Percentiles rank a stretch among this genome's conserved stretches.
Evolutionary conservation across 2,329 filamentous ascomycete genomes (phyloP).

Genomic region (Talaromyces sp.): DNA sequence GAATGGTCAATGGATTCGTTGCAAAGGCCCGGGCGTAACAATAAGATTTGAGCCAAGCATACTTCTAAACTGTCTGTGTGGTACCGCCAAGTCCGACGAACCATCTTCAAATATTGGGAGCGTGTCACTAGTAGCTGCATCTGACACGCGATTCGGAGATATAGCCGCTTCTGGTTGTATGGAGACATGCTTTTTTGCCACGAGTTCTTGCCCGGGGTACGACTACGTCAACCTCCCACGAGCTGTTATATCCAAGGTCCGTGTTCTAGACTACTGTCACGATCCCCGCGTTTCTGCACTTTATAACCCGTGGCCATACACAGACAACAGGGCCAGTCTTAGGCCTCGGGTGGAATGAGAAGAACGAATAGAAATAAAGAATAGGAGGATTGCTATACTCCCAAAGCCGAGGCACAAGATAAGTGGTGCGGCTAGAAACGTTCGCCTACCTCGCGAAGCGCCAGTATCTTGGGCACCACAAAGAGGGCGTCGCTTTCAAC

Average conservation of each 20-base stretch:
- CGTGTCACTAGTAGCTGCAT: background rate
- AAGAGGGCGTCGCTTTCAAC: slow-evolving; percentile 58
- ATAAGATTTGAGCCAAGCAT: background rate
- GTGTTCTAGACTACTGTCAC: background rate
- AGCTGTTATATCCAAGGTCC: background rate
- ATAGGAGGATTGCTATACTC: background rate
- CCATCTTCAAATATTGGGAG: no score
- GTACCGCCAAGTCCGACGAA: no score
- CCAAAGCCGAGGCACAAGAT: background rate
- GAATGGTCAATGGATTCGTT: background rate
- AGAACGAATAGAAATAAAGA: background rate
- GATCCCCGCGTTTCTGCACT: background rate
- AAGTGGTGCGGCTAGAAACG: slow-evolving; percentile 27
- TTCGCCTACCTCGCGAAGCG: slow-evolving; percentile 36
- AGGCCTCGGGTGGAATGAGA: background rate
- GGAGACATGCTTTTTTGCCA: background rate
- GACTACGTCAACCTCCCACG: background rate
- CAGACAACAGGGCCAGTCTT: background rate
- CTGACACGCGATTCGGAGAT: background rate
- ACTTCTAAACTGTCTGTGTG: background rate
- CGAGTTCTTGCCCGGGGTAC: background rate
- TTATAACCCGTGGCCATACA: background rate
- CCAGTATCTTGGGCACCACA: slow-evolving; percentile 52
- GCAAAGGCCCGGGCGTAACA: background rate
- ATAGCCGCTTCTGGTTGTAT: background rate